Percentiles rank a stretch among this genome's conserved stretches.
Evolutionary conservation across 2,329 filamentous ascomycete genomes (phyloP).

Genomic region (Xylariales sp.): DNA sequence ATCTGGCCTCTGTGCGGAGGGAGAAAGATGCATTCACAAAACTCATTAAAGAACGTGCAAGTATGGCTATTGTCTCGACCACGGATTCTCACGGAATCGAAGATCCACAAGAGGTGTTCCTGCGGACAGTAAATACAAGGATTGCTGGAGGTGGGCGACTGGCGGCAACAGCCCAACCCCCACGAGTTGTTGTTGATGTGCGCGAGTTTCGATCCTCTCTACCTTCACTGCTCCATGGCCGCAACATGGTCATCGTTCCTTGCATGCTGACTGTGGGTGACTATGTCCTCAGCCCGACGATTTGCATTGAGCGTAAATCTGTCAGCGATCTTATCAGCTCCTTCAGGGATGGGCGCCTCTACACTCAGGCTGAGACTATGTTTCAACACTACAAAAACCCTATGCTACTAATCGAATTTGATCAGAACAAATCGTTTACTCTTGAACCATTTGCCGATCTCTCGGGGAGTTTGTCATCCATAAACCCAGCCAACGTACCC

Average conservation of each 20-base stretch:
- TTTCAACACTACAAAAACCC: conserved; percentile 84
- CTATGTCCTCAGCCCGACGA: conserved; percentile 86
- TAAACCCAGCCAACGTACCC: conserved; percentile 54
- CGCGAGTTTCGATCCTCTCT: conserved; percentile 93
- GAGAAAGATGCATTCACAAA: conserved; percentile 97
- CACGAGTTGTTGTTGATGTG: conserved; percentile 89
- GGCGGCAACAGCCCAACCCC: conserved; percentile 77
- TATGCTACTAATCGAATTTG: conserved; percentile 95
- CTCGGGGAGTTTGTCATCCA: conserved; percentile 55
- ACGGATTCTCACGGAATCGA: conserved; percentile 64
- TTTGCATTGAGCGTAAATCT: conserved; percentile 93
- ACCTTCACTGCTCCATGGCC: conserved; percentile 85
- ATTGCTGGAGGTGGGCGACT: conserved; percentile 91
- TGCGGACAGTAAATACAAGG: conserved; percentile 92
- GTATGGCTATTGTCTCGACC: conserved; percentile 86
- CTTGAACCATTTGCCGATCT: conserved; percentile 75
- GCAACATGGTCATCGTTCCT: conserved; percentile 82
- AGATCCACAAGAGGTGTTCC: conserved; percentile 85
- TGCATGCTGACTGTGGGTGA: conserved; percentile 96
- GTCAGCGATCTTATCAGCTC: conserved; percentile 87
- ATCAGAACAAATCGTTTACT: conserved; percentile 95
- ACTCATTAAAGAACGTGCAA: conserved; percentile 88
- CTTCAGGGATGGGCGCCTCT: conserved; percentile 87
- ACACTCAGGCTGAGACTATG: conserved; percentile 91
- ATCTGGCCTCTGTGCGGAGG: conserved; percentile 81